Percentiles rank a stretch among this genome's conserved stretches.
Conservation (phyloP, 371 early-diverging fungal species). For the Mucor racemosus region DNA sequence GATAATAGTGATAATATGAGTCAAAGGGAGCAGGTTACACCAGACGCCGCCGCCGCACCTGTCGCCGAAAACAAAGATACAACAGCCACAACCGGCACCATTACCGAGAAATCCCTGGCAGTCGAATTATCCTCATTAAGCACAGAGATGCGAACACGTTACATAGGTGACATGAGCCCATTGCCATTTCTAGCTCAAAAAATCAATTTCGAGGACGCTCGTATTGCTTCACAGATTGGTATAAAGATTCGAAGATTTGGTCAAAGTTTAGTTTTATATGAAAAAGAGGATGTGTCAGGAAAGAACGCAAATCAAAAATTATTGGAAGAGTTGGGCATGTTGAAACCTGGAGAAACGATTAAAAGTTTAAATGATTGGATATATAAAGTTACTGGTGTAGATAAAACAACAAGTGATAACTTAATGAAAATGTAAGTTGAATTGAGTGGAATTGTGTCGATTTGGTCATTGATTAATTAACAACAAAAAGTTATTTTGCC, state of each 20-base stretch:
- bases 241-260: slow-evolving; percentile 42
- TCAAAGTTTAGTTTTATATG: slow-evolving; percentile 40
- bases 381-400: slow-evolving; percentile 41
- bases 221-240: slow-evolving; percentile 31
- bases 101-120: slow-evolving; percentile 9
- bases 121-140: slow-evolving; percentile 31
- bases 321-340: slow-evolving; percentile 32
- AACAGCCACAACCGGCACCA: not conserved
- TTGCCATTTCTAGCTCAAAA: slow-evolving; percentile 46
- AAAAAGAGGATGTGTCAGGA: slow-evolving; percentile 23
- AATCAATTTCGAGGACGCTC: slow-evolving; percentile 44
- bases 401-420: slow-evolving; percentile 46
- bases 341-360: slow-evolving; percentile 46
- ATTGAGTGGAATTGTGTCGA: not conserved
- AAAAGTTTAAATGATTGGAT: slow-evolving; percentile 50
- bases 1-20: not conserved
- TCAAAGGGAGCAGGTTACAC: slow-evolving; percentile 11
- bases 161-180: slow-evolving; percentile 47
- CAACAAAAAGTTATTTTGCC: slow-evolving; percentile 43
- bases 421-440: slow-evolving; percentile 49
- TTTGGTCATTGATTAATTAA: not conserved
- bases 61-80: not conserved
- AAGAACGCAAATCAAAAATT: slow-evolving; percentile 20
- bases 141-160: slow-evolving; percentile 32
- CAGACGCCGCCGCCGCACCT: not conserved